Evolutionary conservation across 306 rosid genomes (phyloP), one percentile per base, ranked within the genome.

Genomic region (Gastrolobium bilobum): DNA sequence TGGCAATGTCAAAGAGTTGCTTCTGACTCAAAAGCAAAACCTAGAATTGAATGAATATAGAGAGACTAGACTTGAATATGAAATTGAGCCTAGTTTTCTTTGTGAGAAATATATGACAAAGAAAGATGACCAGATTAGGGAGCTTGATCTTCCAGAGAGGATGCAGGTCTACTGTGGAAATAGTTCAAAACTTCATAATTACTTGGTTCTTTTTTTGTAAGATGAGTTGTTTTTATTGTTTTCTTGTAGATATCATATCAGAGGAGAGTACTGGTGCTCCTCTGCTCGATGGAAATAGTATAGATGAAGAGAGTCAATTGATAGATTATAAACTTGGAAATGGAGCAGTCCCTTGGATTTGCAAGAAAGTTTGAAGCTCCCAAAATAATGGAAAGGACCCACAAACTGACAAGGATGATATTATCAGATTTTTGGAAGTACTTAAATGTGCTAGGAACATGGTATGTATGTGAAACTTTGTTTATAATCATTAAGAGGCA

Each of bases 401-500:
- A 69, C 89, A 87, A 5, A 76, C 92, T 61, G 84, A 80, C 76
- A 75, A 77, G 80, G 84, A 72, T 57, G 94, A 95, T 73, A 90
- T 95, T 77, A 74, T 85, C 76, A 89, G 96, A 86, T 93, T 93
- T 86, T 89, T 95, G 93, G 92, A 88, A 42, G 99, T 93, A 53
- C 99, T 93, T 56, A 91, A 92, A 79, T 94, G 94, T 78, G 99
- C 99, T 68, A 91, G 99, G 67, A 96, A 93, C 84, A 95, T 95
- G 99, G 99, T 95, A 87, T 71, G 84, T 40, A 43, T 64, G 54
- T 48, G 29, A 42, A 31, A 65, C 56, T 56, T 74, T 61, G 39
- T 73, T 57, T 37, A 26, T 60, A 14, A 29, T 51, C 68, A 68
- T 65, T 33, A 15, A 9, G 68, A 68, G 63, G 62, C 26, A 20